Conservation (phyloP, 108 stramenopile genomes). For the Cylindrotheca closterium region DNA sequence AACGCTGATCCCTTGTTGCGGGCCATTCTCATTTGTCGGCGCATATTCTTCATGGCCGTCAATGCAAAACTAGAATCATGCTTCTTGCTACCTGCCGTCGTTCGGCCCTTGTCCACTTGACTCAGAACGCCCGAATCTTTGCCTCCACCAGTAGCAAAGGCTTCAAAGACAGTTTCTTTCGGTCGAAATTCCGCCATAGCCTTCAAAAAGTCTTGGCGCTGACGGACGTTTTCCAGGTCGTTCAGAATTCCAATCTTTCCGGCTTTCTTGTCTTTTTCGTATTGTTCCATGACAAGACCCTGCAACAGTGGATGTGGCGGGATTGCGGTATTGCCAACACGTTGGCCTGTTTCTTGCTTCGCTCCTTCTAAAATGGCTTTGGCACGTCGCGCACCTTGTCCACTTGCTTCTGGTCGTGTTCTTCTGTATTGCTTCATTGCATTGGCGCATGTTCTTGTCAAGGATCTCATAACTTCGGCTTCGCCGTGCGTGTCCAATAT, state of each 20-base stretch:
- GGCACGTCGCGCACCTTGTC: conserved; percentile 78
- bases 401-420: conserved; percentile 89
- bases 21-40: conserved; percentile 86
- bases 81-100: conserved; percentile 38
- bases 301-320: conserved; percentile 76
- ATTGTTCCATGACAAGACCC: conserved; percentile 51
- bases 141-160: conserved; percentile 85
- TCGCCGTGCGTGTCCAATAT: conserved; percentile 78
- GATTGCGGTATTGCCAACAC: conserved; percentile 60
- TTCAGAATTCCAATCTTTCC: conserved; percentile 35
- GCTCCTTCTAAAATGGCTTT: conserved; percentile 86
- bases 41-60: conserved; percentile 87
- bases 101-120: conserved; percentile 80
- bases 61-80: conserved; percentile 68
- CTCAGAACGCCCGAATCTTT: conserved; percentile 68
- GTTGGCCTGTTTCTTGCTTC: conserved; percentile 60
- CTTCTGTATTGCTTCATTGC: conserved; percentile 95
- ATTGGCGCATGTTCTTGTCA: conserved; percentile 74
- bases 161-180: conserved; percentile 96
- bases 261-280: conserved; percentile 36
- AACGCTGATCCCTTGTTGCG: conserved; percentile 75
- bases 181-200: conserved; percentile 93
- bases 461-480: conserved; percentile 58
- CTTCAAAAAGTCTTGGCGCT: conserved; percentile 78
- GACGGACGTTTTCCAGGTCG: conserved; percentile 39